Evolutionary conservation across 2,329 filamentous ascomycete genomes (phyloP).

Genomic region (Alternaria gaisen): DNA sequence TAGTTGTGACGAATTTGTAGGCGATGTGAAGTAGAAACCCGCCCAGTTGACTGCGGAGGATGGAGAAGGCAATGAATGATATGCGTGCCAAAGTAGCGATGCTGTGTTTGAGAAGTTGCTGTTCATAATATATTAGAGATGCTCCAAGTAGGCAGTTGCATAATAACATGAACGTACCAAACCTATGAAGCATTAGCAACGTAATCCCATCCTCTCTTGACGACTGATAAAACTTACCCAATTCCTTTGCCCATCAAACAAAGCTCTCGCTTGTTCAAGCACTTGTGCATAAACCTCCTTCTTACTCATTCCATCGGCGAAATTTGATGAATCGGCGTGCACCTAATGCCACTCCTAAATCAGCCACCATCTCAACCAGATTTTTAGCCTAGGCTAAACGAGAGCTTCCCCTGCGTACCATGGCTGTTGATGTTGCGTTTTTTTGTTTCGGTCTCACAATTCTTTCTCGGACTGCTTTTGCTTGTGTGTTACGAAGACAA

Average conservation of each 20-base stretch:
- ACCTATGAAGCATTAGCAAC: slow-evolving; percentile 6
- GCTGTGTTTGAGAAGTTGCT: slow-evolving; percentile 77
- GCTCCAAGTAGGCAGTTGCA: neutral
- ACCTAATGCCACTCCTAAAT: slow-evolving; percentile 55
- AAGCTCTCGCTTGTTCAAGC: slow-evolving; percentile 71
- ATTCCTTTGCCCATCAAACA: slow-evolving; percentile 78
- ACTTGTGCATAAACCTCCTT: slow-evolving; percentile 78
- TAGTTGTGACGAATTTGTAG: slow-evolving; percentile 60
- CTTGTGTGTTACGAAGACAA: neutral
- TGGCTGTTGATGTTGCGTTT: neutral
- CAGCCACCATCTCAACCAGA: neutral
- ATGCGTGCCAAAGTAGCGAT: slow-evolving; percentile 80
- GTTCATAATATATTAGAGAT: neutral
- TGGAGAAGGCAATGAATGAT: slow-evolving; percentile 74
- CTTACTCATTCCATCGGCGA: slow-evolving; percentile 72
- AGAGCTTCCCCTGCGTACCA: slow-evolving; percentile 6
- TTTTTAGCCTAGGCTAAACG: neutral
- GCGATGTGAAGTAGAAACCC: slow-evolving; percentile 62
- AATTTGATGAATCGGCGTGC: slow-evolving; percentile 82
- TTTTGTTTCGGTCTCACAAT: neutral
- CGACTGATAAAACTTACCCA: slow-evolving; percentile 66
- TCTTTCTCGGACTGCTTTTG: slow-evolving; percentile 3
- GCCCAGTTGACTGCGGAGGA: slow-evolving; percentile 79
- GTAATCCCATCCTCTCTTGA: neutral
- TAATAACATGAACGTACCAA: slow-evolving; percentile 8